Evolutionary conservation across 495 filamentous ascomycete genomes (phyloP), one percentile per base, ranked within the genome.

Genomic region (Penicillium manginii): DNA sequence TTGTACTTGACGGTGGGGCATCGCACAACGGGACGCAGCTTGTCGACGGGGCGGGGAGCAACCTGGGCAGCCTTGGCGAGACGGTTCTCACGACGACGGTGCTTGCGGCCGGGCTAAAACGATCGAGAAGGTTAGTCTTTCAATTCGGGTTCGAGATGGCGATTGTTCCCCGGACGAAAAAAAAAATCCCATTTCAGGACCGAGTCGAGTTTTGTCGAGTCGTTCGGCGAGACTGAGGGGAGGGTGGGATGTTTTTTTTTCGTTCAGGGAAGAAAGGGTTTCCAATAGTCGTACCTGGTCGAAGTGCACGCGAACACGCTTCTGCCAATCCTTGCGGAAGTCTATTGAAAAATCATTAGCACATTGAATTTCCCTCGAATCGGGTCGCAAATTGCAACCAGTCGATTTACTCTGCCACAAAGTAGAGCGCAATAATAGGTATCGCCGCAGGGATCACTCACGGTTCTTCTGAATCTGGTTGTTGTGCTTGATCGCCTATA

Each of bases 241-340:
- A 19, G 48, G 54, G 59, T 61, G 50, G 54, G 58, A 62, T 55
- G 60, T 55, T 63, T 40, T 43, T 43, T 43, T 43, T 51, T 50
- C 31, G 9, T 26, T 47, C 19, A 15, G 19, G 45, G 22, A 26
- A 9, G 12, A 48, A 47, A 26, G 48, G 52, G 51, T 45, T 45
- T 45, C 19, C 9, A 18, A 17, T 64, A 66, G 61, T 55, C 70
- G 70, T 92, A 98, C 93, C 93, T 98, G 94, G 84, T 98, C 91
- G 84, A 98, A 98, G 85, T 98, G 96, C 76, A 86, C 86, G 81
- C 92, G 90, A 68, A 98, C 94, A 82, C 94, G 92, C 79, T 91
- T 90, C 81, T 97, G 92, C 94, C 94, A 98, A 84, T 98, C 91
- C 92, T 98, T 98, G 85, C 92, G 94, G 92, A 98, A 98, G 80